Evolutionary conservation across 2,329 filamentous ascomycete genomes (phyloP), one percentile per base, ranked within the genome.

Genomic region (Cadophora luteo-olivacea): DNA sequence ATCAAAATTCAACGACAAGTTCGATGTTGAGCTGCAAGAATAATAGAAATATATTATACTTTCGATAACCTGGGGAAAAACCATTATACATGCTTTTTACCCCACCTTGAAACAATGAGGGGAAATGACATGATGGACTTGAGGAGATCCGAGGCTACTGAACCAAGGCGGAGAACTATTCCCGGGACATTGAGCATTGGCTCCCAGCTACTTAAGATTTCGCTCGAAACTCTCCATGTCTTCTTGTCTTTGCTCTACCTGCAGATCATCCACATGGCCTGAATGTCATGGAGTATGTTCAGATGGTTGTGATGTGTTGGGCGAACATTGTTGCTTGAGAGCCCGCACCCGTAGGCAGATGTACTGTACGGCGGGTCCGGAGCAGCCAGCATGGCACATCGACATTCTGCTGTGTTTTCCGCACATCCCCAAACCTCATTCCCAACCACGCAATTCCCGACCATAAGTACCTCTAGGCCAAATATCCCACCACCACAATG

Each of bases 401-500:
- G n/a, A 16, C 5, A 25, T 58, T 58, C 7, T 41, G 33, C 19
- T 38, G 55, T 14, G n/a, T 32, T 41, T 58, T 16, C 12, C 24
- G 55, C 32, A 7, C 33, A 58, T 24, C n/a, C 22, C 19, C 49
- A 52, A 45, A 69, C 32, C 8, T 62, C 49, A 22, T 45, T 32
- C 41, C 32, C 36, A 32, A 48, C 45, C 58, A 65, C 62, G 66
- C 64, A 60, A 55, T 41, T 66, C 68, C 68, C 52, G 65, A 68
- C 73, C 71, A 75, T 73, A 75, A 72, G 69, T 57, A 71, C 73
- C 69, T 70, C 67, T 72, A 45, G 69, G 72, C 62, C 72, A 75
- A 65, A 70, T 68, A 70, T 68, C 49, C 58, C 16, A 45, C 41
- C 41, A 45, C 41, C 12, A 69, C 36, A 19, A 74, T 73, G 71